Evolutionary conservation across 1,139 yeast genomes (phyloP).

Genomic region (Kodamaea derodonti): DNA sequence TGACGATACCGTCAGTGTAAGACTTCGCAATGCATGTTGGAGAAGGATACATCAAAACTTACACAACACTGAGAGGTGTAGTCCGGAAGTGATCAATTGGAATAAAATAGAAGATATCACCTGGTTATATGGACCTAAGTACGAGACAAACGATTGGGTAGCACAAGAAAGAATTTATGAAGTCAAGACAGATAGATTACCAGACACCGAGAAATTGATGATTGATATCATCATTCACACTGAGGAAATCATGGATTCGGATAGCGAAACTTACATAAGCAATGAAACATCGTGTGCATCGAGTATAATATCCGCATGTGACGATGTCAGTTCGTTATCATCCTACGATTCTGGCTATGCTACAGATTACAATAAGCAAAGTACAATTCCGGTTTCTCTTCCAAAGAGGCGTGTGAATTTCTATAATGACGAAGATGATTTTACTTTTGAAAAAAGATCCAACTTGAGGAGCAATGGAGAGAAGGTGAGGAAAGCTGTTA

Average conservation of each 20-base stretch:
- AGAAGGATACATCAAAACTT: conserved; percentile 37
- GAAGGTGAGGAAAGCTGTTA: conserved; percentile 24
- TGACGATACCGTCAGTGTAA: conserved; percentile 12
- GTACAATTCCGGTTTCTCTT: neutral
- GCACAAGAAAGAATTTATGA: conserved; percentile 1
- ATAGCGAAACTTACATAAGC: conserved; percentile 4
- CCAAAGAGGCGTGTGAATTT: neutral
- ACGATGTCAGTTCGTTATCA: conserved; percentile 11
- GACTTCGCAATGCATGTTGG: conserved; percentile 42
- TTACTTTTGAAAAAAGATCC: conserved; percentile 7
- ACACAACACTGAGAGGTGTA: conserved; percentile 22
- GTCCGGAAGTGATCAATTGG: conserved; percentile 42
- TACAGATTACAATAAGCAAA: conserved; percentile 9
- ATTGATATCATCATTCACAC: neutral
- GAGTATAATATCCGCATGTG: conserved; percentile 4
- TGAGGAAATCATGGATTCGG: neutral
- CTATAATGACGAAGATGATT: conserved; percentile 5
- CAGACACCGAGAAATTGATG: neutral
- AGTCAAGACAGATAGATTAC: neutral
- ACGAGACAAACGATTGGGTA: conserved; percentile 7
- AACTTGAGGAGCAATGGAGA: conserved; percentile 10
- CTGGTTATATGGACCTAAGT: conserved; percentile 46
- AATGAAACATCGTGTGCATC: conserved; percentile 7
- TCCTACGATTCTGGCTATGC: conserved; percentile 15
- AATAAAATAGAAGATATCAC: conserved; percentile 42